Percentiles rank a stretch among this genome's conserved stretches.
These are phyloP conservation scores for Lycium barbarum DNA, from an alignment of 257 asterid species.

Conservation along the genomic window DNA sequence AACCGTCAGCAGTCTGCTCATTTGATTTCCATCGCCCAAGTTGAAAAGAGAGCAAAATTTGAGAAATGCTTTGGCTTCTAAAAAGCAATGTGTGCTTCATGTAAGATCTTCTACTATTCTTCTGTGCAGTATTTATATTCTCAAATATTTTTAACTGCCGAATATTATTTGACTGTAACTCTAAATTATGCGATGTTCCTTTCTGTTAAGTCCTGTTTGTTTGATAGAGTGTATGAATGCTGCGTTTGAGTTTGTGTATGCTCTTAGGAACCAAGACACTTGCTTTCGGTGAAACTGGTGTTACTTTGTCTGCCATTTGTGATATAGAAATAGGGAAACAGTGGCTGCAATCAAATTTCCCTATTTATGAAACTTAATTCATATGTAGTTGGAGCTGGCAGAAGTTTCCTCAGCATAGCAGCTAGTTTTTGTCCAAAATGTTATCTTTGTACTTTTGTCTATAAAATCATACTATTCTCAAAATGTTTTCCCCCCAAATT, in stretches of 20 bases:
- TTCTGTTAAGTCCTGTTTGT: background rate
- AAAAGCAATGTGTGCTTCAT: slow-evolving; percentile 72
- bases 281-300: background rate
- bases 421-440: background rate
- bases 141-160: too few relatives aligned
- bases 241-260: background rate
- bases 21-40: slow-evolving; percentile 68
- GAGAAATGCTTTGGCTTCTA: slow-evolving; percentile 65
- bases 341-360: background rate
- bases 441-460: too few relatives aligned
- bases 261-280: background rate
- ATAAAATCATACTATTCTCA: too few relatives aligned
- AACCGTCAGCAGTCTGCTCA: slow-evolving; percentile 83
- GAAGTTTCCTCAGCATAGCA: background rate
- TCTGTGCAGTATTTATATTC: background rate
- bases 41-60: slow-evolving; percentile 79
- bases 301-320: background rate
- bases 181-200: background rate
- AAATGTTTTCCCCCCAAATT: too few relatives aligned
- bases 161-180: background rate
- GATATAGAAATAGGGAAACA: background rate
- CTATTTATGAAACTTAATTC: background rate
- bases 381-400: background rate
- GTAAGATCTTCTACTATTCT: slow-evolving; percentile 44
- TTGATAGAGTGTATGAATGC: too few relatives aligned